These are phyloP conservation scores for Microascus cirrosus DNA, from an alignment of 2,329 filamentous ascomycete genomes.

Conservation along the genomic window DNA sequence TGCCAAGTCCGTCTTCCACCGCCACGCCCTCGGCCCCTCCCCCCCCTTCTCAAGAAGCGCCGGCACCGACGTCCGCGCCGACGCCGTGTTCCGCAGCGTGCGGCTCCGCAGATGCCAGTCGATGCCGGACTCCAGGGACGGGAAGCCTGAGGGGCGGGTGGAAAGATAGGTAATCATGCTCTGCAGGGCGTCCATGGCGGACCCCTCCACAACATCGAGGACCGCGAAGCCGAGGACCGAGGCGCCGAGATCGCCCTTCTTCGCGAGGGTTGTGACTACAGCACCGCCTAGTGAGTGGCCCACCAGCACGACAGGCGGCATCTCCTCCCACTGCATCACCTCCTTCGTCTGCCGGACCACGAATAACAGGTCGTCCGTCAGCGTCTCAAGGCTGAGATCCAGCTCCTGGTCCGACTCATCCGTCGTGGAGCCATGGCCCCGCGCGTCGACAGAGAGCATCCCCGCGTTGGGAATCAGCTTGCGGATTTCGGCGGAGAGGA, in stretches of 20 bases:
- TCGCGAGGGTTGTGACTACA: conserved; percentile 75
- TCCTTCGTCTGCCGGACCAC: conserved; percentile 57
- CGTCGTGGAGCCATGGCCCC: conserved; percentile 72
- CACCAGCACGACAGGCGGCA: conserved; percentile 71
- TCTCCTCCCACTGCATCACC: conserved; percentile 58
- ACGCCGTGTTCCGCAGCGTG: conserved; percentile 71
- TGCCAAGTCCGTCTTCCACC: conserved; percentile 76
- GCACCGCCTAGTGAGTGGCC: conserved; percentile 91
- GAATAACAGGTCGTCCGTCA: conserved; percentile 61
- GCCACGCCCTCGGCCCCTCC: conserved; percentile 44
- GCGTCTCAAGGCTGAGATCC: conserved; percentile 61
- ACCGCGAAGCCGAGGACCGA: conserved; percentile 77
- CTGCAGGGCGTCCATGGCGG: conserved; percentile 85
- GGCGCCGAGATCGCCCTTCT: conserved; percentile 48
- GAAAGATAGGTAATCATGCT: conserved; percentile 90
- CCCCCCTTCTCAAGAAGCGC: conserved; percentile 50
- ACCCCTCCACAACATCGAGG: conserved; percentile 90
- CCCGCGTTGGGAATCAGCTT: conserved; percentile 70
- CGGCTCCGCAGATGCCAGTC: conserved; percentile 90
- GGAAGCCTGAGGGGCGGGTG: conserved; percentile 67
- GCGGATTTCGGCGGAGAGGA: conserved; percentile 66
- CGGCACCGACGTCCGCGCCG: conserved; percentile 82
- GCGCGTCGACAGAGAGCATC: conserved; percentile 73
- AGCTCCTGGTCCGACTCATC: conserved; percentile 16
- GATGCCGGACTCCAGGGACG: conserved; percentile 67